Evolutionary conservation across 1,284 basidiomycete species (phyloP).

Genomic region (Rhodotorula sp.): DNA sequence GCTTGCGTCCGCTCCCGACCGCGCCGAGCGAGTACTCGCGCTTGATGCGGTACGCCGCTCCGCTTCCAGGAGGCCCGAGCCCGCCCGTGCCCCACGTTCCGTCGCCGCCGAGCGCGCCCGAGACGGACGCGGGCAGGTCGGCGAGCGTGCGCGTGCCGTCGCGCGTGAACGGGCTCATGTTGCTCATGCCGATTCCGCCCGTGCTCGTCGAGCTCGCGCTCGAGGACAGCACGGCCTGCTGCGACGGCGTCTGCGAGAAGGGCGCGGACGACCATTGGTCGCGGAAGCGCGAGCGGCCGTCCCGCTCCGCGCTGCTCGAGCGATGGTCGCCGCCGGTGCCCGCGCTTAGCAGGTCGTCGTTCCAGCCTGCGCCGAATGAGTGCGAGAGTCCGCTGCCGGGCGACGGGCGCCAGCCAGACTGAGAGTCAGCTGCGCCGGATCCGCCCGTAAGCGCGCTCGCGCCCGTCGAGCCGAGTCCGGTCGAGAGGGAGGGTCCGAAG

Average conservation of each 20-base stretch:
- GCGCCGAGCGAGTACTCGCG: conserved; percentile 36
- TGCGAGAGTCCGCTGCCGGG: conserved; percentile 12
- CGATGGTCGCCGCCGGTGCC: background rate
- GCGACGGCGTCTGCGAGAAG: background rate
- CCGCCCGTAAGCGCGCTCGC: too few species aligned
- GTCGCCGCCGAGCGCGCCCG: background rate
- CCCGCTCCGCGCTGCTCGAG: conserved; percentile 19
- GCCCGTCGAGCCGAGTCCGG: background rate
- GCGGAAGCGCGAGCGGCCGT: conserved; percentile 27
- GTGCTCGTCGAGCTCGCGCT: conserved; percentile 10
- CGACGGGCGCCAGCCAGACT: conserved; percentile 17
- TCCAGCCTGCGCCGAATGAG: conserved; percentile 29
- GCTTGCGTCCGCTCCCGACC: conserved; percentile 38
- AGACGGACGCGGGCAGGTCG: background rate
- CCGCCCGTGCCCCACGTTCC: conserved; percentile 14
- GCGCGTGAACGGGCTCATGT: conserved; percentile 47
- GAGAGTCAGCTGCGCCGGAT: background rate
- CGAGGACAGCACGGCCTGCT: background rate
- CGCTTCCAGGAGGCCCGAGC: conserved; percentile 11
- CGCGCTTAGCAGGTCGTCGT: conserved; percentile 11
- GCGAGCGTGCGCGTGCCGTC: conserved; percentile 34
- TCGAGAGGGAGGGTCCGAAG: conserved; percentile 5
- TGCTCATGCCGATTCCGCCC: conserved; percentile 44
- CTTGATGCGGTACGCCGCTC: conserved; percentile 30
- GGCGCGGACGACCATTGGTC: conserved; percentile 14